phyloP scores from a whole-genome alignment of 1,139 yeast species.

The Debaryomycetaceae sp. region DNA sequence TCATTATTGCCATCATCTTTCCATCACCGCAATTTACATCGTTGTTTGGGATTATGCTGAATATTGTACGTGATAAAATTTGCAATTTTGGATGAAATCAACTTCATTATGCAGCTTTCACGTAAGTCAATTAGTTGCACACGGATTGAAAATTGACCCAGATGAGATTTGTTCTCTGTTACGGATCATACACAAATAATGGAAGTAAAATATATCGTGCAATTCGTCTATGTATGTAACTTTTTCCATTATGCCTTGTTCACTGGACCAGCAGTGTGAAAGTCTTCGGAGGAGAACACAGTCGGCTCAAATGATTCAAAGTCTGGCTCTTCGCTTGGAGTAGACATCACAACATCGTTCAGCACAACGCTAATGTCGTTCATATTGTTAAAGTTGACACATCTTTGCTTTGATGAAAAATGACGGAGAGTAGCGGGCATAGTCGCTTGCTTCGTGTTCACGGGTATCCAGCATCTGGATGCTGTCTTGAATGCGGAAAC shows the following conservation, averaged over 20 bases:
- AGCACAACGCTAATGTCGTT: constrained; percentile 31
- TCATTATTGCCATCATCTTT: too few relatives aligned
- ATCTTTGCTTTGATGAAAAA: constrained; percentile 38
- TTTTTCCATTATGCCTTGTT: constrained; percentile 22
- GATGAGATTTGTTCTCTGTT: too few relatives aligned
- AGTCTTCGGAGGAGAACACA: constrained; percentile 38
- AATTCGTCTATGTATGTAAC: too few relatives aligned
- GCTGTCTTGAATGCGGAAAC: constrained; percentile 40
- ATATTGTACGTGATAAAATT: too few relatives aligned
- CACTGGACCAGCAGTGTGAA: constrained; percentile 45
- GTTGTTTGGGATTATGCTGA: too few relatives aligned
- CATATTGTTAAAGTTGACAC: constrained; percentile 32
- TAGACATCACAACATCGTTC: constrained; percentile 31
- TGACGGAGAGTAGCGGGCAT: constrained; percentile 15
- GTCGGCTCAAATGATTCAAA: constrained; percentile 34
- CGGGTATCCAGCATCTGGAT: constrained; percentile 44
- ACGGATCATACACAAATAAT: too few relatives aligned
- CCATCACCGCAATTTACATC: too few relatives aligned
- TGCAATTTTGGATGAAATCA: too few relatives aligned
- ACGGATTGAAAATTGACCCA: too few relatives aligned
- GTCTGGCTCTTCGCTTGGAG: constrained; percentile 13
- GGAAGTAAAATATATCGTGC: too few relatives aligned
- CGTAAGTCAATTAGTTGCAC: too few relatives aligned
- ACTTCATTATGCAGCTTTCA: too few relatives aligned
- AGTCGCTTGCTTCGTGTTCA: constrained; percentile 13